Evolutionary conservation across 2,329 filamentous ascomycete species (phyloP).

Genomic region (Furcasterigmium furcatum): DNA sequence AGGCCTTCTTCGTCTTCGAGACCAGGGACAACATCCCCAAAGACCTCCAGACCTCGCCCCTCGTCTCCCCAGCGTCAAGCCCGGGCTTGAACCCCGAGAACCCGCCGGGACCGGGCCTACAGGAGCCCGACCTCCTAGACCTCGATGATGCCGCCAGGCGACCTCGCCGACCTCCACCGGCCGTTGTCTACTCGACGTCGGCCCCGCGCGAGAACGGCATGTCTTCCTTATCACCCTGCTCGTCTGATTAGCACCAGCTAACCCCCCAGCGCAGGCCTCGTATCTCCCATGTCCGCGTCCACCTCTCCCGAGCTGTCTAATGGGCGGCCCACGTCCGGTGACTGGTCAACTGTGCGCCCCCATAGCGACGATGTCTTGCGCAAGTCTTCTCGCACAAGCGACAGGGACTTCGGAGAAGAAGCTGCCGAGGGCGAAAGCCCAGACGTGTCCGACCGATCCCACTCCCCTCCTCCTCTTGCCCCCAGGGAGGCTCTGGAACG

Average conservation of each 20-base stretch:
- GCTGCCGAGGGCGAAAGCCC: conserved; percentile 32
- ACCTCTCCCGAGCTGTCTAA: conserved; percentile 48
- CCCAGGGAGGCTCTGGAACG: conserved; percentile 76
- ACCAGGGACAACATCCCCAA: conserved; percentile 90
- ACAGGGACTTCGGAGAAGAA: conserved; percentile 28
- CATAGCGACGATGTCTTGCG: conserved; percentile 55
- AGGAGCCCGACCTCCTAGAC: conserved; percentile 69
- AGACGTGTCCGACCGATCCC: conserved; percentile 54
- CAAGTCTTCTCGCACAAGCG: conserved; percentile 35
- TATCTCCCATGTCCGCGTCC: conserved; percentile 49
- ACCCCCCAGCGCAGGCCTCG: conserved; percentile 29
- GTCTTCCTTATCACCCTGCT: neutral
- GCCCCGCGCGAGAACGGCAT: conserved; percentile 28
- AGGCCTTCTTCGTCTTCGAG: conserved; percentile 98
- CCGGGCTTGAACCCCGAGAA: conserved; percentile 59
- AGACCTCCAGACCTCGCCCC: conserved; percentile 87
- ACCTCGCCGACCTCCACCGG: conserved; percentile 40
- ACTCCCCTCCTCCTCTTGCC: conserved; percentile 73
- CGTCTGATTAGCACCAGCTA: neutral
- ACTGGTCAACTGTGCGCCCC: conserved; percentile 46
- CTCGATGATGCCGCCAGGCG: conserved; percentile 49
- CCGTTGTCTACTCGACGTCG: conserved; percentile 33
- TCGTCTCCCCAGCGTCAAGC: conserved; percentile 86
- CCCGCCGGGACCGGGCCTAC: conserved; percentile 42
- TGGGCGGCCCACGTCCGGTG: conserved; percentile 43